A percentile compares a stretch with the other conserved stretches of the same genome.
Conservation (phyloP, 2,329 filamentous ascomycete genomes). For the Chrysoporthe deuterocubensis region DNA sequence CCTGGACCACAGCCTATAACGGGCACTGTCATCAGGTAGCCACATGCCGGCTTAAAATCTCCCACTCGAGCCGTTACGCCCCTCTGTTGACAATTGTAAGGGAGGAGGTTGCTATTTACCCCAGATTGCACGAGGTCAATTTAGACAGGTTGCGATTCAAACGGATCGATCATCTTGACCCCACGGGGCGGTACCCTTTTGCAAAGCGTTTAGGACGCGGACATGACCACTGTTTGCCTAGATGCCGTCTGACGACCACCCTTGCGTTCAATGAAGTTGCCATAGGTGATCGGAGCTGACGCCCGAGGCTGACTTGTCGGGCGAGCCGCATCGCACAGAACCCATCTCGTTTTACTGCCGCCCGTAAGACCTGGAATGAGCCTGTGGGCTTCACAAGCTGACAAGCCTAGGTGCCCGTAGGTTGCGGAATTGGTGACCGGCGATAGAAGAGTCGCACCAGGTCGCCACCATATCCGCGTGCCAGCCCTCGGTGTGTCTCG, state of each 20-base stretch:
- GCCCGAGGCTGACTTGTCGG: constrained; percentile 2
- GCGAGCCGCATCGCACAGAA: constrained; percentile 2
- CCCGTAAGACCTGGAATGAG: constrained; percentile 10
- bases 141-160: constrained; percentile 16
- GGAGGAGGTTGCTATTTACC: constrained; percentile 6
- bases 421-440: not conserved
- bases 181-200: not conserved
- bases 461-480: constrained; percentile 3
- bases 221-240: constrained; percentile 15
- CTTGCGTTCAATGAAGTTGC: not conserved
- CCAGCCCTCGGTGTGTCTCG: constrained; percentile 14
- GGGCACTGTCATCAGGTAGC: not conserved
- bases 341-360: constrained; percentile 14
- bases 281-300: constrained; percentile 8
- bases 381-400: constrained; percentile 9
- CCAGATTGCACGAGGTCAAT: constrained; percentile 10
- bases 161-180: not conserved
- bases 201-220: constrained; percentile 4
- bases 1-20: constrained; percentile 1
- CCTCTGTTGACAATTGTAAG: not conserved
- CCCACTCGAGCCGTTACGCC: not conserved
- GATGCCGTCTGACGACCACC: constrained; percentile 4
- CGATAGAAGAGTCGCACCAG: not conserved
- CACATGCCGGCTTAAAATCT: not conserved
- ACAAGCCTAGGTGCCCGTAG: constrained; percentile 8